Evolutionary conservation across 495 filamentous ascomycete species (phyloP).

Genomic region (Geopyxis carbonaria): DNA sequence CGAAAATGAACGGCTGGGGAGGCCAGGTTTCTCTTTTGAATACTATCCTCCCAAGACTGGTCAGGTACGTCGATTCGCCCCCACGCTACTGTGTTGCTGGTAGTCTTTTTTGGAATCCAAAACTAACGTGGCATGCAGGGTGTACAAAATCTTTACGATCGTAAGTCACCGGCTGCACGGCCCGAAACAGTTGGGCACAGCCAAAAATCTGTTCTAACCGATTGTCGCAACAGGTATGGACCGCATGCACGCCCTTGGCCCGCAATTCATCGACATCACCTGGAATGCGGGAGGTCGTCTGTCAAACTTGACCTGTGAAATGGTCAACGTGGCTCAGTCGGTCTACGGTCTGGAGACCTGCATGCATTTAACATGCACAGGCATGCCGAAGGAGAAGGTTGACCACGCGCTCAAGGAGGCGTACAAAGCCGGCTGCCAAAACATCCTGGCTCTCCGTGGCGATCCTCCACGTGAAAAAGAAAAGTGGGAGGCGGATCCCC

Average conservation of each 20-base stretch:
- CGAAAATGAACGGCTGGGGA: constrained; percentile 47
- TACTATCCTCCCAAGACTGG: constrained; percentile 99
- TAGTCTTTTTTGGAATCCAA: too few species aligned
- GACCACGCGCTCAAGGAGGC: constrained; percentile 74
- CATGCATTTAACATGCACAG: constrained; percentile 98
- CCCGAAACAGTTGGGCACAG: not conserved
- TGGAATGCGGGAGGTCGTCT: constrained; percentile 92
- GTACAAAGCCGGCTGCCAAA: constrained; percentile 91
- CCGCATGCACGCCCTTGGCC: constrained; percentile 87
- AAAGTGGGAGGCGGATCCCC: constrained; percentile 72
- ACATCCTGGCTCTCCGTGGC: constrained; percentile 87
- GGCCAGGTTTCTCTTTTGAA: constrained; percentile 91
- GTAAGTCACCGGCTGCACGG: constrained; percentile 25
- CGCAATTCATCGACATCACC: constrained; percentile 92
- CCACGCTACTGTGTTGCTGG: not conserved
- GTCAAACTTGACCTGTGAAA: constrained; percentile 86
- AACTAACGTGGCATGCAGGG: constrained; percentile 34
- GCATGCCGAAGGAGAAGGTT: constrained; percentile 84
- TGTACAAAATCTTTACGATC: constrained; percentile 98
- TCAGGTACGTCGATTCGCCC: constrained; percentile 32
- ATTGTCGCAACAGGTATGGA: constrained; percentile 60
- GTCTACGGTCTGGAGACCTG: constrained; percentile 93
- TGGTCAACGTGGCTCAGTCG: constrained; percentile 94
- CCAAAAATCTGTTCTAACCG: constrained; percentile 6
- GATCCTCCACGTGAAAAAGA: constrained; percentile 92